Conservation (phyloP, 176 grass and related monocot genomes). For the Triticum monococcum region DNA sequence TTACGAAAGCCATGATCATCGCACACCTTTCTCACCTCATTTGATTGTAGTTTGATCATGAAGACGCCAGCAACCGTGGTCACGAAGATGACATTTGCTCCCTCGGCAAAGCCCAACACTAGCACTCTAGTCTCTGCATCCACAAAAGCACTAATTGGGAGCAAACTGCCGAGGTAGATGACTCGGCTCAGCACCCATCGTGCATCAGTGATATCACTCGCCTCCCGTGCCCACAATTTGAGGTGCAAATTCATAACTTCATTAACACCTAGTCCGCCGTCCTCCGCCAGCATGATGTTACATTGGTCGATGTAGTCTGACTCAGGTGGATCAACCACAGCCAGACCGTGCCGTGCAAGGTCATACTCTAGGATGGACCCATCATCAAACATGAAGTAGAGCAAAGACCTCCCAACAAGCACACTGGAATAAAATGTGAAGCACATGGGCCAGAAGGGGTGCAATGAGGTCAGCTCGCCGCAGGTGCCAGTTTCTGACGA, state of each 20-base stretch:
- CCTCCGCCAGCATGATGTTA: background rate
- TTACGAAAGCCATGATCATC: background rate
- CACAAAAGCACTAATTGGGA: background rate
- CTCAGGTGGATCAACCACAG: background rate
- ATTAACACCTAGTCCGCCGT: background rate
- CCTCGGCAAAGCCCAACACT: background rate
- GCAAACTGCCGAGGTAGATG: background rate
- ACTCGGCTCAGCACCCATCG: background rate
- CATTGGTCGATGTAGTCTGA: background rate
- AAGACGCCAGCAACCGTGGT: background rate
- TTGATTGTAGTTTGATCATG: background rate
- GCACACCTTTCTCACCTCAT: background rate
- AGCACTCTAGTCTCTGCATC: background rate
- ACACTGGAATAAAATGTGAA: background rate
- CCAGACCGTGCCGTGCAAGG: background rate
- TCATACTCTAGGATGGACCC: background rate
- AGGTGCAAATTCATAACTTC: background rate
- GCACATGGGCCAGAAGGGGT: background rate
- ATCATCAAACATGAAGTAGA: background rate
- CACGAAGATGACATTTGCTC: background rate
- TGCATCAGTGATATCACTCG: background rate
- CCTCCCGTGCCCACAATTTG: background rate
- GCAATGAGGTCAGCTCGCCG: too few species aligned
- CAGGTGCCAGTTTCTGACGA: background rate
- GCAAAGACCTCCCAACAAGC: background rate